Conservation (phyloP, 768 basidiomycete species). For the Coprinopsis strossmayeri region DNA sequence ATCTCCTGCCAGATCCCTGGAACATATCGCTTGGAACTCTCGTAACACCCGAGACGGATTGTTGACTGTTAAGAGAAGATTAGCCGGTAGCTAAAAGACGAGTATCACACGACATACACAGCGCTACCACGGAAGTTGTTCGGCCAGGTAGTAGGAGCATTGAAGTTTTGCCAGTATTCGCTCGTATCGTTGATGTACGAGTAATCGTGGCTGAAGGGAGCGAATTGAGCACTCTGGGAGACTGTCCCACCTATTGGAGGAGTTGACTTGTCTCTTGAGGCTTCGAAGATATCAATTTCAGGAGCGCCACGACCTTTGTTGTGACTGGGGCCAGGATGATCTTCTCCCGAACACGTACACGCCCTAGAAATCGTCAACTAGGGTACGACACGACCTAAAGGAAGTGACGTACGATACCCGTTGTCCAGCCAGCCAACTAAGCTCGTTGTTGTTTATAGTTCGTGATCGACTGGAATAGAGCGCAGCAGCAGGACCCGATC, state of each 20-base stretch:
- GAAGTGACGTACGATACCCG: conserved; percentile 47
- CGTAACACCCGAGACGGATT: conserved; percentile 45
- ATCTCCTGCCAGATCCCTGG: conserved; percentile 46
- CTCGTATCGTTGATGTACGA: conserved; percentile 25
- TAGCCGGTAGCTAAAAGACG: background rate
- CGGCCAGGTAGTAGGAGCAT: conserved; percentile 24
- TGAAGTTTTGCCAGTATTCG: conserved; percentile 27
- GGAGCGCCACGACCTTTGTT: conserved; percentile 63
- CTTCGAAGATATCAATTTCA: conserved; percentile 82
- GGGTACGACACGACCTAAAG: background rate
- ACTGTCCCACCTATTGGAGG: conserved; percentile 41
- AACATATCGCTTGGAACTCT: conserved; percentile 46
- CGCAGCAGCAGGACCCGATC: conserved; percentile 55
- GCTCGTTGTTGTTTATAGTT: conserved; percentile 45
- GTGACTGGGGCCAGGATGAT: conserved; percentile 67
- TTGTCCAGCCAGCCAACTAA: conserved; percentile 78
- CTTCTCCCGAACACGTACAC: conserved; percentile 68
- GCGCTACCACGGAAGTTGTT: conserved; percentile 46
- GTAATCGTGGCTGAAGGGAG: conserved; percentile 44
- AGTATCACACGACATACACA: conserved; percentile 19
- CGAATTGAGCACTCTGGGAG: conserved; percentile 74
- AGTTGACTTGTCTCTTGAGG: conserved; percentile 52
- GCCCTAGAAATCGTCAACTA: conserved; percentile 31
- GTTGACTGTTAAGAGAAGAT: conserved; percentile 27
- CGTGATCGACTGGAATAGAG: conserved; percentile 41